Conservation (phyloP, 495 filamentous ascomycete genomes). For the Xeromyces bisporus region DNA sequence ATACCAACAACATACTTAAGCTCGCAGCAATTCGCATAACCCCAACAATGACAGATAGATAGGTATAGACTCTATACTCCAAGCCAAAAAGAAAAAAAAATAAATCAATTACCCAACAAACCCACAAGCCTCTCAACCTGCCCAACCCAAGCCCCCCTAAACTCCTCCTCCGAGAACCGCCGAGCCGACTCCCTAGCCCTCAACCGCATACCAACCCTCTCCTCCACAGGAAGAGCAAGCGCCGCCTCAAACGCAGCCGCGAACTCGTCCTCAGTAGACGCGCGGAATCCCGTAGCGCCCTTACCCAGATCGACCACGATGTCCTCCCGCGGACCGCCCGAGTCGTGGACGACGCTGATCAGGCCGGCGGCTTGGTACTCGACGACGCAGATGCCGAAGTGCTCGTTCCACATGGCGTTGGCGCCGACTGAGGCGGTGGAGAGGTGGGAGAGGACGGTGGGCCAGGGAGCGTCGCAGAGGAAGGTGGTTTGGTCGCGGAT, state of each 20-base stretch:
- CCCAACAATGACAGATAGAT: conserved; percentile 4
- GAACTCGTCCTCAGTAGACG: conserved; percentile 57
- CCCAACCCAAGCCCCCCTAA: conserved; percentile 53
- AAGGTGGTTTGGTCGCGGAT: conserved; percentile 75
- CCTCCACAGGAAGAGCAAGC: conserved; percentile 44
- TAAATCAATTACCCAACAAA: conserved; percentile 8
- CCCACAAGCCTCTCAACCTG: conserved; percentile 55
- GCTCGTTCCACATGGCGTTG: conserved; percentile 99
- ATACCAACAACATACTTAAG: no score
- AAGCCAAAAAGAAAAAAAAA: neutral
- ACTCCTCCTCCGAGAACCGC: conserved; percentile 77
- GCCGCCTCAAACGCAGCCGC: conserved; percentile 63
- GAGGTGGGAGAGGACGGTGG: conserved; percentile 64
- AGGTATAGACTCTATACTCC: neutral
- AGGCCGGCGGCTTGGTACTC: conserved; percentile 95
- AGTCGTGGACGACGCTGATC: conserved; percentile 79
- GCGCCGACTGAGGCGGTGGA: conserved; percentile 60
- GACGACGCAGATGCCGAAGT: conserved; percentile 96
- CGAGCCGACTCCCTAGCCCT: conserved; percentile 59
- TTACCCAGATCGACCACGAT: conserved; percentile 72
- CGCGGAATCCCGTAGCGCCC: conserved; percentile 71
- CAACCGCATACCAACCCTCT: conserved; percentile 51
- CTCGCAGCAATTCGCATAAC: no score
- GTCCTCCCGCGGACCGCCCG: conserved; percentile 79
- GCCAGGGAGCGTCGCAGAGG: conserved; percentile 76